A percentile compares a stretch with the other conserved stretches of the same genome.
Conservation (phyloP, 768 basidiomycete species). For the Panus rudis region DNA sequence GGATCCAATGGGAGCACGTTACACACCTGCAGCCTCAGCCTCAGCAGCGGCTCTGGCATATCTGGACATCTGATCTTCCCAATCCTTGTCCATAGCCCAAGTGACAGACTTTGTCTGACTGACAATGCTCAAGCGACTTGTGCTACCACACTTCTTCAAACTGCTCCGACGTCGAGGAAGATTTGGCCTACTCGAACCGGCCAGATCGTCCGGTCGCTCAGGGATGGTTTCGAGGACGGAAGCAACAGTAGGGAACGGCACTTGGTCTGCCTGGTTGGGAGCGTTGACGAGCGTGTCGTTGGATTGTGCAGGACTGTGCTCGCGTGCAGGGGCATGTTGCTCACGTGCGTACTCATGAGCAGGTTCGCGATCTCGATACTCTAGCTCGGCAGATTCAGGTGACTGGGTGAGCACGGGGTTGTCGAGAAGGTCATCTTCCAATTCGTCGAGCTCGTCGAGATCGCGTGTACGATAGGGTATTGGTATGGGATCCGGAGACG, state of each 20-base stretch:
- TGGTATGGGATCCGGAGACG: conserved; percentile 39
- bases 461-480: conserved; percentile 33
- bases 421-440: conserved; percentile 9
- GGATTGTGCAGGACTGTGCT: conserved; percentile 1
- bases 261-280: conserved; percentile 1
- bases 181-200: conserved; percentile 19
- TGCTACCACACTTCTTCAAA: conserved; percentile 49
- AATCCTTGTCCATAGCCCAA: conserved; percentile 66
- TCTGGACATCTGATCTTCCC: conserved; percentile 49
- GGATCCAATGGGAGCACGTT: background rate
- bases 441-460: conserved; percentile 9
- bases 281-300: conserved; percentile 5
- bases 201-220: conserved; percentile 20
- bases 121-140: conserved; percentile 36
- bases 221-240: conserved; percentile 25
- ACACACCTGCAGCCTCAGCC: conserved; percentile 34
- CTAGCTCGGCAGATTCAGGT: background rate
- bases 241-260: conserved; percentile 12
- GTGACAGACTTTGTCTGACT: conserved; percentile 62
- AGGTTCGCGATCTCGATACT: too few relatives aligned
- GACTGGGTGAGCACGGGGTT: conserved; percentile 4
- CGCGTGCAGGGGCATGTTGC: background rate
- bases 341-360: background rate
- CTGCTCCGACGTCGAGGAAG: conserved; percentile 52
- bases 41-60: conserved; percentile 34